Base-by-base conservation (phyloP, 768 basidiomycete species). In the Boletus sensibilis region DNA sequence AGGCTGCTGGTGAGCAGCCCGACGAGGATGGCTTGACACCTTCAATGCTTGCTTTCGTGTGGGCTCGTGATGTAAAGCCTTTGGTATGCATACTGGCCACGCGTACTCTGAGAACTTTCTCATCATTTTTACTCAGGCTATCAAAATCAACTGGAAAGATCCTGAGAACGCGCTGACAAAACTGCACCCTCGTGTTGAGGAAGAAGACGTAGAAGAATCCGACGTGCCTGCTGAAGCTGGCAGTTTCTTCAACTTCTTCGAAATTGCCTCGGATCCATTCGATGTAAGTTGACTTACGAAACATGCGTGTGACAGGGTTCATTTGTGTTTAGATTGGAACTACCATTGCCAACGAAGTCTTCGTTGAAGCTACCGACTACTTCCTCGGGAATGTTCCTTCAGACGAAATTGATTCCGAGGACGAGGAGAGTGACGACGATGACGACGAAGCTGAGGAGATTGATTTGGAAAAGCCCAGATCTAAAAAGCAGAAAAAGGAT, bases 231-330 rank as follows among this genome's bases (percentile, higher is more conserved):
- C 81, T 25, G 92, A 94, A 47, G 73, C 80, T 47, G 92, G 92
- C 53, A 90, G 86, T 67, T 92, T 94, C 78, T 94, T 94, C 81
- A 92, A 92, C 75, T 87, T 88, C 68, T 92, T 94, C 58, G 91
- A 89, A 72, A 67, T 79, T 58, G 77, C 78, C 12, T 67, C 75
- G 38, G 91, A 92, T 66, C 79, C 82, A 14, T 81, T 78, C 58
- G 88, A 91, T 60, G 91, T 91, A 68, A 75, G 83, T 73, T 21
- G 23, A 12, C 35, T 46, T 48, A 1, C 13, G 47, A 39, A 38
- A 34, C 21, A 43, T 29, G 43, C 35, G 11, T 56, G 46, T 33
- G 31, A 42, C 34, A 34, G 33, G 21, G 10, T 43, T 68, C 33
- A 68, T 54, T 20, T 21, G 21, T 21, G 10, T 48, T 53, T 70